Base-by-base conservation (phyloP, 352 stramenopile species). In the Globisporangium splendens region DNA sequence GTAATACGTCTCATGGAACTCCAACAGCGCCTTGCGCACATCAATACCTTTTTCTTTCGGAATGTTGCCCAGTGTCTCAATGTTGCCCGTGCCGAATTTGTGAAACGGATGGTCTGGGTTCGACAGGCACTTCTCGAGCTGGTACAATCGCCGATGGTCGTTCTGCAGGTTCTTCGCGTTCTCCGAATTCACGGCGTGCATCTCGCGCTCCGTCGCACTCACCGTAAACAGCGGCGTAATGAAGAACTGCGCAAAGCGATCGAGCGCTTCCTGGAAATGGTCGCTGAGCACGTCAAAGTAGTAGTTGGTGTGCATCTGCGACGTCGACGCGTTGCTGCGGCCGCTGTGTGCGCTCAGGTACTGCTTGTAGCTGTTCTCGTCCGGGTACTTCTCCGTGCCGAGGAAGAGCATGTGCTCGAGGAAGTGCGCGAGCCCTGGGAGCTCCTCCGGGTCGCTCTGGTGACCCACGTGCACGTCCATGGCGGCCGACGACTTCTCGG, bases 201-300 rank as follows among this genome's bases (percentile, higher is more conserved):
- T 86, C 75, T 99, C 97, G 8, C 97, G 84, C 47, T 98, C 88
- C 0, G 94, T 97, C 3, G 89, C 88, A 22, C 69, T 83, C 54
- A 90, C 55, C 22, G 88, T 96, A 66, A 99, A 98, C 1, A 96
- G 66, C 24, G 97, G 97, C n/a, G 88, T 68, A 33, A 98, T 93
- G 73, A 99, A 99, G 64, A 99, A 99, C 80, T 98, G 93, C 35
- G 96, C 79, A 59, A 99, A 98, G 22, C 96, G 86, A 72, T 99
- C 96, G n/a, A 99, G 66, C 22, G 88, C 92, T 24, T 89, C 92
- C 47, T 80, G 57, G 28, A 93, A 66, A 21, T 89, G 76, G 7
- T 84, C 75, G 31, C 79, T 86, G 22, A 91, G 73, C 50, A 99
- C 85, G 61, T 98, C 91, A 71, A 99, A 99, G 77, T 98, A 98